Evolutionary conservation across 345 rosid genomes (phyloP), one percentile per base, ranked within the genome.

Genomic region (Citrus sp.): DNA sequence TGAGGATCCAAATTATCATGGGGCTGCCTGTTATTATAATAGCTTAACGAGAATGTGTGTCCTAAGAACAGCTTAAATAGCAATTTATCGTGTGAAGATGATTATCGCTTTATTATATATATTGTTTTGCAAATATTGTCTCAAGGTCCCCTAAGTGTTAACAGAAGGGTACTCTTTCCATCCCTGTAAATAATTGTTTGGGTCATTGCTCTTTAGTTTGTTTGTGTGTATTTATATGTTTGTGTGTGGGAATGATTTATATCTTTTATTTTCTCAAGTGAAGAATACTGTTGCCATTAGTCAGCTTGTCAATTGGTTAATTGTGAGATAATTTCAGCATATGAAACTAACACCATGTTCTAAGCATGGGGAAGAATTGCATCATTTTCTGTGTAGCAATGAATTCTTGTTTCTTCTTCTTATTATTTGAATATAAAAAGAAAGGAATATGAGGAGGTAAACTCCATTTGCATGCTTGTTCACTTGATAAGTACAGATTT

Each of bases 401-500:
- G 51, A 46, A 46, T 46, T 13, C 51, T 46, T 46, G 51, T 46
- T 46, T 46, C 51, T 46, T 46, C 51, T 46, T 46, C 18, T 13
- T 46, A 46, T 46, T 46, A 46, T 46, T 13, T 46, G 16, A 46
- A 46, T 46, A 46, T 46, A 46, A 66, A 66, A 9, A 1, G 54
- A 30, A 35, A 59, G 58, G 58, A 54, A 54, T 21, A 54, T 6
- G 67, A 74, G n/a, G 24, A 74, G 42, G 16, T 38, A n/a, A 40
- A 18, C 35, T 73, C 14, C 35, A 73, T 38, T 42, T 37, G 28
- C 37, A 19, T 72, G 30, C 61, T 24, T 22, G 59, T 61, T 62
- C 68, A n/a, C 55, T 61, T 59, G n/a, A 32, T n/a, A 46, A 67
- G 70, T 76, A 70, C 59, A 22, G 58, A 64, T 74, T 37, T 24